These are phyloP conservation scores for Phytopythium cucurbitacearum DNA, from an alignment of 352 stramenopile genomes.

Conservation along the genomic window DNA sequence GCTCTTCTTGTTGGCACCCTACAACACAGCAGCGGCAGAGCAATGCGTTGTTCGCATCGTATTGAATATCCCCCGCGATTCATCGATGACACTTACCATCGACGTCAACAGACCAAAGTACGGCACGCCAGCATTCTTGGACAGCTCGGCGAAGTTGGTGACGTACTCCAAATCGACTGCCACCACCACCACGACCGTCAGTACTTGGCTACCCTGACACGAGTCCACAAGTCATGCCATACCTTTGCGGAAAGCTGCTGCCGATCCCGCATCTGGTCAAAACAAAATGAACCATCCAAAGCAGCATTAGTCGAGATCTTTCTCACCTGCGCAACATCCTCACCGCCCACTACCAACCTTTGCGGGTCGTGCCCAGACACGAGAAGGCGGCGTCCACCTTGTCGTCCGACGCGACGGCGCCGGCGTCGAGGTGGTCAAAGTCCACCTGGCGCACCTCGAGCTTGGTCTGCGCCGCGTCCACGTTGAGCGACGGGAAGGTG, in stretches of 20 bases:
- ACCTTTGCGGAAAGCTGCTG: conserved; percentile 68
- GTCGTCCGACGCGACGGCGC: conserved; percentile 25
- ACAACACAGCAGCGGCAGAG: not conserved
- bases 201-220: not conserved
- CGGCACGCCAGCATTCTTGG: conserved; percentile 34
- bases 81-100: conserved; percentile 15
- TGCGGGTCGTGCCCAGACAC: conserved; percentile 68
- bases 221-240: not conserved
- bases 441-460: conserved; percentile 54
- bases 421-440: conserved; percentile 45
- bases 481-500: conserved; percentile 51
- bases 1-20: conserved; percentile 60
- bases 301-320: not conserved
- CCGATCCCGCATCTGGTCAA: conserved; percentile 41
- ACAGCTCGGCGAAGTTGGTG: conserved; percentile 43
- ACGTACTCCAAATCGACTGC: conserved; percentile 74
- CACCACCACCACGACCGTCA: conserved; percentile 4
- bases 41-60: not conserved
- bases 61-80: not conserved
- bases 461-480: conserved; percentile 34
- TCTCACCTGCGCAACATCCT: not conserved
- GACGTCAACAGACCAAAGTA: conserved; percentile 72
- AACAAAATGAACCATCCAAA: not conserved
- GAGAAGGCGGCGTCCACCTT: conserved; percentile 66
- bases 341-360: conserved; percentile 17